Conservation (phyloP, 495 filamentous ascomycete species). For the Melanomma pulvis-pyrius region DNA sequence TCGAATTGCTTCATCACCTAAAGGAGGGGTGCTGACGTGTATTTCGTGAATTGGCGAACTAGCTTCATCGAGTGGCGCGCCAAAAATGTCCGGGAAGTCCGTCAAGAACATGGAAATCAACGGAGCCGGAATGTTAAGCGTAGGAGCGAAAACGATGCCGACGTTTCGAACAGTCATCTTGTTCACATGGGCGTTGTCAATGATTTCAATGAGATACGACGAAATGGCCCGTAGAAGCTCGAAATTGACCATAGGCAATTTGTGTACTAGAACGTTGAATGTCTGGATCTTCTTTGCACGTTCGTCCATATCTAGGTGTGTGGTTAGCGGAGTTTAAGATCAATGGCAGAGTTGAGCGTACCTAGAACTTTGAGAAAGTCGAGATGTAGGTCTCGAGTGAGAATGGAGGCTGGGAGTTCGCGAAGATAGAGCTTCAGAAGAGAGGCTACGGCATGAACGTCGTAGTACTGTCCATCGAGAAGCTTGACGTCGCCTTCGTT, state of each 20-base stretch:
- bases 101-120: conserved; percentile 93
- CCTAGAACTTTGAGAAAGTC: conserved; percentile 87
- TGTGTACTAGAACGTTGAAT: conserved; percentile 82
- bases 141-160: conserved; percentile 98
- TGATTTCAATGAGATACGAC: conserved; percentile 82
- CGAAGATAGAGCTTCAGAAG: conserved; percentile 92
- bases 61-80: conserved; percentile 64
- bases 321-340: conserved; percentile 20
- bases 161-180: conserved; percentile 99
- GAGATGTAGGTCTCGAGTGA: conserved; percentile 86
- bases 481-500: conserved; percentile 92
- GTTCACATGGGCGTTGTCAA: conserved; percentile 86
- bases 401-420: conserved; percentile 85
- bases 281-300: conserved; percentile 75
- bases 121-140: conserved; percentile 92
- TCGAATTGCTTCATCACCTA: conserved; percentile 63
- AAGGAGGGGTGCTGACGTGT: conserved; percentile 48
- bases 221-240: conserved; percentile 80
- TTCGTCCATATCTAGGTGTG: conserved; percentile 62
- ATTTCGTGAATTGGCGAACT: conserved; percentile 52
- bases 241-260: conserved; percentile 77
- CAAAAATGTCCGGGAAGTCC: conserved; percentile 86
- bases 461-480: conserved; percentile 83
- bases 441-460: conserved; percentile 94
- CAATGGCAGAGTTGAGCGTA: conserved; percentile 46